phyloP scores from a whole-genome alignment of 331 rosid species.

The Acacia pycnantha region DNA sequence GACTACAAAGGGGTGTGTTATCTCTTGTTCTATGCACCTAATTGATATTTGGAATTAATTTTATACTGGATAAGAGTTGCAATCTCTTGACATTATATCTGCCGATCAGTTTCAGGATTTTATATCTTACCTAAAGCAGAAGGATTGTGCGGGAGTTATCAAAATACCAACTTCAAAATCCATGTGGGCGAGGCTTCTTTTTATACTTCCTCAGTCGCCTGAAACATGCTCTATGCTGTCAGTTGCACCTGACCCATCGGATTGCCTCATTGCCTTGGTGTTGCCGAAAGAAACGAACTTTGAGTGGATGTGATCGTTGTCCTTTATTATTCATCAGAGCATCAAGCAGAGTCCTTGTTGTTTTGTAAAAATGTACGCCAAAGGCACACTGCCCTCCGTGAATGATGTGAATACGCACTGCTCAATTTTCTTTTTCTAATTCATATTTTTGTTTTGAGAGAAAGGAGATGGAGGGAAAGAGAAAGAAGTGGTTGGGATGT shows the following conservation, averaged over 20 bases:
- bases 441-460: not conserved
- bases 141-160: conserved; percentile 96
- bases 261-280: conserved; percentile 80
- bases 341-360: not conserved
- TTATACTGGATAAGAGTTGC: not conserved
- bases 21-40: conserved; percentile 1
- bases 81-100: conserved; percentile 27
- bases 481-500: not conserved
- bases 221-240: conserved; percentile 80
- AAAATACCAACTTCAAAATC: conserved; percentile 77
- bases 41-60: not conserved
- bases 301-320: conserved; percentile 68
- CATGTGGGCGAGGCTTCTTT: conserved; percentile 92
- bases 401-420: conserved; percentile 1
- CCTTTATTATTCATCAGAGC: conserved; percentile 12
- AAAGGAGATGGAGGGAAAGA: not conserved
- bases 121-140: conserved; percentile 85
- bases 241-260: conserved; percentile 63
- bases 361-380: not conserved
- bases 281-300: conserved; percentile 90
- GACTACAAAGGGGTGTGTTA: conserved; percentile 81
- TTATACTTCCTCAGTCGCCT: conserved; percentile 78
- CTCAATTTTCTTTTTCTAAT: not conserved
- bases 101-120: conserved; percentile 94
- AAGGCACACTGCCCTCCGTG: not conserved